Percentiles rank a stretch among this genome's conserved stretches.
Conservation (phyloP, 495 filamentous ascomycete species). For the Hapsidospora chrysogenum region DNA sequence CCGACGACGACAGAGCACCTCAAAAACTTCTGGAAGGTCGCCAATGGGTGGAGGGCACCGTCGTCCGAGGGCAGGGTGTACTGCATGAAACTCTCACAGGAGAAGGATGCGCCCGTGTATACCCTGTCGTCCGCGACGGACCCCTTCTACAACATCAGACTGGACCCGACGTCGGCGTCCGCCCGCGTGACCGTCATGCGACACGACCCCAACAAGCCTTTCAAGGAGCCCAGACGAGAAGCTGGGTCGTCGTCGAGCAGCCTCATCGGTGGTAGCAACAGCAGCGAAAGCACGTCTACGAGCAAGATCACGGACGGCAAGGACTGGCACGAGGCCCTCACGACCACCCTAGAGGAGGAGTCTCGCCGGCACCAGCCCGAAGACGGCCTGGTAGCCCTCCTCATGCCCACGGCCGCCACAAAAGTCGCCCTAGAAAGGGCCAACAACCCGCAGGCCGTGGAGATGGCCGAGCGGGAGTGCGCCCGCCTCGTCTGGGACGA, state of each 20-base stretch:
- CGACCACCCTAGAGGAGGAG: slow-evolving; percentile 41
- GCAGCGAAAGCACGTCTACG: slow-evolving; percentile 3
- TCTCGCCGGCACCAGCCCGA: slow-evolving; percentile 39
- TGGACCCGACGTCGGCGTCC: slow-evolving; percentile 37
- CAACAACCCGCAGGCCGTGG: slow-evolving; percentile 39
- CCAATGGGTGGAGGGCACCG: slow-evolving; percentile 36
- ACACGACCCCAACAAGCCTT: slow-evolving; percentile 34
- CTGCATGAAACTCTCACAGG: slow-evolving; percentile 29
- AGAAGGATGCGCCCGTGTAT: slow-evolving; percentile 33
- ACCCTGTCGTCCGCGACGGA: slow-evolving; percentile 31
- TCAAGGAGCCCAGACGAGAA: slow-evolving; percentile 14
- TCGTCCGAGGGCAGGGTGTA: slow-evolving; percentile 30
- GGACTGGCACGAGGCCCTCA: slow-evolving; percentile 37
- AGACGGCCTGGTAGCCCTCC: slow-evolving; percentile 54
- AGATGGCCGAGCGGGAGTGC: slow-evolving; percentile 53
- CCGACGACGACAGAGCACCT: slow-evolving; percentile 34
- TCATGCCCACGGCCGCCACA: slow-evolving; percentile 54
- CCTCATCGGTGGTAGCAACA: slow-evolving; percentile 13
- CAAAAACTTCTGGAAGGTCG: slow-evolving; percentile 35
- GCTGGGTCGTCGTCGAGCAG: slow-evolving; percentile 7
- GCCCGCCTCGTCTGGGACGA: slow-evolving; percentile 56
- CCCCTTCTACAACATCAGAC: slow-evolving; percentile 33
- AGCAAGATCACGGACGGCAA: slow-evolving; percentile 14
- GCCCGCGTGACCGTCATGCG: slow-evolving; percentile 33
- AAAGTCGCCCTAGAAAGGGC: slow-evolving; percentile 53